Conservation (phyloP, 2,329 filamentous ascomycete genomes). For the Whalleya microplaca region DNA sequence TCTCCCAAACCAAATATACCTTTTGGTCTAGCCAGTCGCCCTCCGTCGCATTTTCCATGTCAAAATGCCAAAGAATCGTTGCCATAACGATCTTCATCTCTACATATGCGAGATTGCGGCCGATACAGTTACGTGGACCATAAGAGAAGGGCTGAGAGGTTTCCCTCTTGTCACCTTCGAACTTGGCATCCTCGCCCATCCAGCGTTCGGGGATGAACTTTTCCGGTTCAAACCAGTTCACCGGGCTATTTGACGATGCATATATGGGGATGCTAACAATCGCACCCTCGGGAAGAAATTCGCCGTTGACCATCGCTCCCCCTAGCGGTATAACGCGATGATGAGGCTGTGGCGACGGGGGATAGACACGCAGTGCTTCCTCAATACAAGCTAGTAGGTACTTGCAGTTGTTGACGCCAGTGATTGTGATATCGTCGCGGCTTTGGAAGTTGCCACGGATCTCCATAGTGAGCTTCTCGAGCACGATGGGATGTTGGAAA, state of each 20-base stretch:
- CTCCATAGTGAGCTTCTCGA: constrained; percentile 40
- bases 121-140: constrained; percentile 7
- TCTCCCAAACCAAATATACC: constrained; percentile 21
- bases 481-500: constrained; percentile 28
- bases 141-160: constrained; percentile 1
- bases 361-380: constrained; percentile 45
- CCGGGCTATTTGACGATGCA: constrained; percentile 1
- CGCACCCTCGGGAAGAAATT: constrained; percentile 16
- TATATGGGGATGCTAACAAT: constrained; percentile 1
- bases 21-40: constrained; percentile 20
- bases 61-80: constrained; percentile 6
- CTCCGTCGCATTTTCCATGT: constrained; percentile 10
- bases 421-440: constrained; percentile 41
- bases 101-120: constrained; percentile 7
- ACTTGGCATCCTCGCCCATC: constrained; percentile 4
- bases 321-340: constrained; percentile 27
- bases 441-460: constrained; percentile 38
- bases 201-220: constrained; percentile 8
- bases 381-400: constrained; percentile 44
- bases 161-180: neutral
- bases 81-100: constrained; percentile 10
- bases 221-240: constrained; percentile 4
- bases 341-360: constrained; percentile 25
- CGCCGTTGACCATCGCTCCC: constrained; percentile 16
- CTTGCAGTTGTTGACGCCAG: constrained; percentile 31